Percentiles rank a stretch among this genome's conserved stretches.
Conservation (phyloP, 2,329 filamentous ascomycete species). For the Fusarium aywerte region DNA sequence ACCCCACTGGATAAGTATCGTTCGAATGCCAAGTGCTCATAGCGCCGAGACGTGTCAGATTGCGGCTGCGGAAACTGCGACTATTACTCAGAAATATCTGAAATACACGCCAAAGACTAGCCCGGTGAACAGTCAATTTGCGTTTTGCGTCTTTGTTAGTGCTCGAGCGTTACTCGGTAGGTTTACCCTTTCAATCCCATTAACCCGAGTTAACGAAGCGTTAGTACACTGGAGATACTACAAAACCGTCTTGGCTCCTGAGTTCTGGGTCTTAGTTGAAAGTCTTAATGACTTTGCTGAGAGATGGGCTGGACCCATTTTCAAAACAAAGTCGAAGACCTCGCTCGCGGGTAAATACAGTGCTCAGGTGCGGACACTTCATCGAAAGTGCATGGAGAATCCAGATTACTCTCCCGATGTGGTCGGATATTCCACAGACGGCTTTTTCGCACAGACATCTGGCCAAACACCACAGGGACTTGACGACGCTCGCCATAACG, state of each 20-base stretch:
- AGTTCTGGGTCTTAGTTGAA: conserved; percentile 47
- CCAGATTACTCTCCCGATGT: conserved; percentile 19
- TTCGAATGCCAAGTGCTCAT: conserved; percentile 54
- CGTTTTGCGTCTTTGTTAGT: conserved; percentile 60
- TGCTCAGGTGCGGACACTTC: conserved; percentile 11
- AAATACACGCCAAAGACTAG: conserved; percentile 47
- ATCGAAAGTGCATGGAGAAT: conserved; percentile 10
- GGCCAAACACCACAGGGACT: background rate
- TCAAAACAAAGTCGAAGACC: background rate
- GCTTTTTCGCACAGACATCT: background rate
- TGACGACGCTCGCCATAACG: fast-evolving
- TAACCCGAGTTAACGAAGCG: fast-evolving
- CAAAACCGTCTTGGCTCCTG: conserved; percentile 25
- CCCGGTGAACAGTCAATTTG: conserved; percentile 52
- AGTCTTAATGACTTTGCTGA: conserved; percentile 47
- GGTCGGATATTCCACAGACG: conserved; percentile 30
- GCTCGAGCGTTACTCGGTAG: conserved; percentile 54
- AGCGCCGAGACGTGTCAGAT: conserved; percentile 61
- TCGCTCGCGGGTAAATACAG: conserved; percentile 25
- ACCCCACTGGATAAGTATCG: conserved; percentile 44
- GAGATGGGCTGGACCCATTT: conserved; percentile 43
- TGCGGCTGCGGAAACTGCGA: conserved; percentile 58
- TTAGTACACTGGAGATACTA: conserved; percentile 39
- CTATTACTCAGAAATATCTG: conserved; percentile 59
- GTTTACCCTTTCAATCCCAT: fast-evolving